Conservation (phyloP, 139 green algal species). For the Micromonas pusilla region DNA sequence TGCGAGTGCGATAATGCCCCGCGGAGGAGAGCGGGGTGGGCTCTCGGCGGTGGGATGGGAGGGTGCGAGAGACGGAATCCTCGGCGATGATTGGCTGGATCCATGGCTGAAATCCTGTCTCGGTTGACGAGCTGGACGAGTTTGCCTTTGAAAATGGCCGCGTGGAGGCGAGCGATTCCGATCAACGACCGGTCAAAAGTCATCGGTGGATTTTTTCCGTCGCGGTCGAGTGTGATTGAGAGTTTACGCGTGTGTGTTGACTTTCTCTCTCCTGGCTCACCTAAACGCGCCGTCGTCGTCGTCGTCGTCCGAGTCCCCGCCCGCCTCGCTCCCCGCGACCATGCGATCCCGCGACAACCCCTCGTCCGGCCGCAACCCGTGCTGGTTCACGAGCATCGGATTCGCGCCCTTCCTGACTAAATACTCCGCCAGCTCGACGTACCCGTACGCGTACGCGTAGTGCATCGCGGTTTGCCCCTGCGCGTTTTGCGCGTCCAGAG, state of each 20-base stretch:
- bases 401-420: constrained; percentile 15
- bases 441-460: constrained; percentile 9
- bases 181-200: too few species aligned
- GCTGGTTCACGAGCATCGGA: neutral
- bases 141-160: too few species aligned
- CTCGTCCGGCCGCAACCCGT: neutral
- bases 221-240: too few species aligned
- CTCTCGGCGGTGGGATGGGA: neutral
- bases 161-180: too few species aligned
- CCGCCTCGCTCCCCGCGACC: neutral
- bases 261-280: too few species aligned
- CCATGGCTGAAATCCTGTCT: too few species aligned
- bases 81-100: too few species aligned
- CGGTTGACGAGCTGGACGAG: too few species aligned
- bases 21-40: neutral
- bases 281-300: too few species aligned
- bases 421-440: constrained; percentile 23
- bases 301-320: neutral
- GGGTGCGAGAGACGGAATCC: too few species aligned
- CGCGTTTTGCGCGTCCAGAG: constrained; percentile 7
- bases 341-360: neutral
- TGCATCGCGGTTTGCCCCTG: constrained; percentile 24
- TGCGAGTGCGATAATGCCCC: neutral
- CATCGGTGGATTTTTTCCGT: too few species aligned
- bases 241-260: too few species aligned